These are phyloP conservation scores for Phytophthora pini DNA, from an alignment of 352 stramenopile genomes.

Conservation along the genomic window DNA sequence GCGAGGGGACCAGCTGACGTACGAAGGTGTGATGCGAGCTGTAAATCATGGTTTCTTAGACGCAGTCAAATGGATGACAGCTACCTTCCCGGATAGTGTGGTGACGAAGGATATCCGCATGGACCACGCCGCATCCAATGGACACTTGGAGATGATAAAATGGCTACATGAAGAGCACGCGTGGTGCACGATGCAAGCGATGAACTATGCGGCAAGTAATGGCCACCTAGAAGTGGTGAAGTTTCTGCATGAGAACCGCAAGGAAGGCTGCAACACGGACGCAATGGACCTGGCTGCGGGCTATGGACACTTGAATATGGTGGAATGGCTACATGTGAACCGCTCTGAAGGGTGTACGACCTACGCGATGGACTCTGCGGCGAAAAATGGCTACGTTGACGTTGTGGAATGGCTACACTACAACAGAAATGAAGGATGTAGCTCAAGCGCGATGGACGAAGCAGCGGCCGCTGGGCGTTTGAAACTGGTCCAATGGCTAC, in stretches of 20 bases:
- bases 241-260: conserved; percentile 23
- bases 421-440: conserved; percentile 31
- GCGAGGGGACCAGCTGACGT: conserved; percentile 26
- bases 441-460: conserved; percentile 32
- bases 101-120: conserved; percentile 25
- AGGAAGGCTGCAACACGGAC: conserved; percentile 21
- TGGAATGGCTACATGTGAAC: conserved; percentile 29
- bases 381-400: conserved; percentile 23
- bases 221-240: conserved; percentile 29
- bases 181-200: conserved; percentile 27
- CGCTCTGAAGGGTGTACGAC: conserved; percentile 24
- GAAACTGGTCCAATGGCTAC: conserved; percentile 18
- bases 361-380: conserved; percentile 22
- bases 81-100: conserved; percentile 21
- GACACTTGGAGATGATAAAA: conserved; percentile 35
- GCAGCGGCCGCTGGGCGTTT: conserved; percentile 34
- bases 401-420: conserved; percentile 35
- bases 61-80: conserved; percentile 31
- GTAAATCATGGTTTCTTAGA: conserved; percentile 28
- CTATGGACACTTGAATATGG: conserved; percentile 24
- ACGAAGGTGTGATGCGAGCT: conserved; percentile 33
- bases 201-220: conserved; percentile 20
- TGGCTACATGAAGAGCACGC: conserved; percentile 31
- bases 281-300: conserved; percentile 22
- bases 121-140: conserved; percentile 33